Base-by-base conservation (phyloP, 2,329 filamentous ascomycete genomes). In the Aspergillaceae sp. region DNA sequence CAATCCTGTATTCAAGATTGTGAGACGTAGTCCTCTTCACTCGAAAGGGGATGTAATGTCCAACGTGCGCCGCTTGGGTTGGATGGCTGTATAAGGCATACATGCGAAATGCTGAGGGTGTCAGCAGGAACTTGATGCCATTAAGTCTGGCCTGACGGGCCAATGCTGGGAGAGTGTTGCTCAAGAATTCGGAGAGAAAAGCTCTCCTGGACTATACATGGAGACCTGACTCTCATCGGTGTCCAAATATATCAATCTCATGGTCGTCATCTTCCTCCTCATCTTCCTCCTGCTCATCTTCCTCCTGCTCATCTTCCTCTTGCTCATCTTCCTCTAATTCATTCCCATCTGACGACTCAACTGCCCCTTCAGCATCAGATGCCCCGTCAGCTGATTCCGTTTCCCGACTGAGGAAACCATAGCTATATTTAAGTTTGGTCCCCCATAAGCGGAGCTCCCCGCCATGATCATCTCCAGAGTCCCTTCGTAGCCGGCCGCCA, bases 361-460 rank as follows among this genome's bases (percentile, higher is more conserved):
- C 59, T 9, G 52, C 55, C 29, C 51, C 51, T 32, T 56, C 56
- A 29, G 48, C 51, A 10, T 56, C 56, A 34, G 45, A 46, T n/a
- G 54, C 50, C 33, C 58, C 53, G 3, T 56, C 56, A 34, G 45
- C 46, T n/a, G 54, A 51, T 34, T 59, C 53, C 3, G 54, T 52
- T 30, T 60, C 59, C 26, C 57, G 57, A 5, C 60, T 53, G 42
- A 68, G 60, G 30, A 68, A 60, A 5, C 63, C 55, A 53, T 67
- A 67, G 45, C 58, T 60, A 43, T 64, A 62, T 40, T 61, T 60
- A 26, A 74, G 67, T 59, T 70, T 73, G 8, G 71, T 67, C 40
- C 74, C 74, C 77, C 79, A 83, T 42, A 83, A 74, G 29, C 75
- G 74, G 29, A 83, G 57, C 47, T 83, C 75, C 46, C 80, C 79